A percentile compares a stretch with the other conserved stretches of the same genome.
These are phyloP conservation scores for Debaryomyces robertsiae DNA, from an alignment of 1,139 yeast species.

Conservation along the genomic window DNA sequence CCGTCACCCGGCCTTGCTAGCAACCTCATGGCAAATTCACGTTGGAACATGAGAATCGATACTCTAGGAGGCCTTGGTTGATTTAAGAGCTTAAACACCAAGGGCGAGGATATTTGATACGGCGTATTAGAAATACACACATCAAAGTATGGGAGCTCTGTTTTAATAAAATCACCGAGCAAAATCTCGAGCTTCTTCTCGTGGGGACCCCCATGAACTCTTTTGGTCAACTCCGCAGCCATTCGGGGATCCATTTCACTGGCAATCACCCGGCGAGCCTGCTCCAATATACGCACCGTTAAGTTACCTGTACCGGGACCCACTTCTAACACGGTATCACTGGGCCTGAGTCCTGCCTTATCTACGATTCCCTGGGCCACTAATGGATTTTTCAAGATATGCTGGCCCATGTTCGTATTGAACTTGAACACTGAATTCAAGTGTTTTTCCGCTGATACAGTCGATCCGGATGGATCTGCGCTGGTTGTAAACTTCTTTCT, in stretches of 20 bases:
- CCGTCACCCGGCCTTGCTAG: conserved; percentile 96
- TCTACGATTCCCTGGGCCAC: conserved; percentile 98
- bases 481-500: conserved; percentile 53
- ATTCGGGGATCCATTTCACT: conserved; percentile 99
- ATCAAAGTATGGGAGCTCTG: conserved; percentile 93
- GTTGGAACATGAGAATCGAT: conserved; percentile 94
- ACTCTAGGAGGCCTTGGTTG: conserved; percentile 95
- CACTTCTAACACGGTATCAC: conserved; percentile 91
- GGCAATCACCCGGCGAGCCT: conserved; percentile 89
- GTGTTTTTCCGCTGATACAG: conserved; percentile 67
- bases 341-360: conserved; percentile 89
- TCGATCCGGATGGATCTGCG: conserved; percentile 45
- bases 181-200: conserved; percentile 89
- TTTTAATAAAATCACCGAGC: conserved; percentile 94
- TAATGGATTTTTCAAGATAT: conserved; percentile 90
- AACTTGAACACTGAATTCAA: conserved; percentile 87
- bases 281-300: conserved; percentile 89
- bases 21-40: conserved; percentile 92
- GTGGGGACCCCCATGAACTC: conserved; percentile 95
- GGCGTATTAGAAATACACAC: conserved; percentile 97
- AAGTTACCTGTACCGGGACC: conserved; percentile 99
- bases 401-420: conserved; percentile 97
- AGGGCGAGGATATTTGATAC: conserved; percentile 94
- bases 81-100: conserved; percentile 87
- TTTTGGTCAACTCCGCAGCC: conserved; percentile 97